A percentile compares a stretch with the other conserved stretches of the same genome.
These are phyloP conservation scores for Tardiomyces blankii DNA, from an alignment of 1,139 yeast genomes.

Conservation along the genomic window DNA sequence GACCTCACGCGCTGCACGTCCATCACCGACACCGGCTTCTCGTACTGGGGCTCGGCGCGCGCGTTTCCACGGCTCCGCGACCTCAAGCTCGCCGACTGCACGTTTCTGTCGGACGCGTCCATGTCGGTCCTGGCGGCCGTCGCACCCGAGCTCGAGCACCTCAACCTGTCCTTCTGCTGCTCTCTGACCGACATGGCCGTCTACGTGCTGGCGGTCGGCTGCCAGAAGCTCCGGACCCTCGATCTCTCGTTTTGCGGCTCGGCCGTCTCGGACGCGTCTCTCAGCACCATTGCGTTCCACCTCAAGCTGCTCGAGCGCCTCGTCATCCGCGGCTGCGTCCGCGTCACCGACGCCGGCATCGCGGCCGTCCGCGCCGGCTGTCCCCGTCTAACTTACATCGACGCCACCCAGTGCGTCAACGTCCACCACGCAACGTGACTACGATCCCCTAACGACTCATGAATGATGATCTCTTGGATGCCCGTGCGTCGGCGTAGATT, in stretches of 20 bases:
- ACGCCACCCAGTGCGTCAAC: constrained; percentile 60
- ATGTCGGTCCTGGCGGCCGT: constrained; percentile 51
- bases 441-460: no score
- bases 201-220: constrained; percentile 54
- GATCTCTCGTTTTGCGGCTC: constrained; percentile 69
- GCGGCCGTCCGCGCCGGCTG: constrained; percentile 48
- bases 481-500: not conserved
- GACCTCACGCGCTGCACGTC: constrained; percentile 68
- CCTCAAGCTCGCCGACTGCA: constrained; percentile 57
- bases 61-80: constrained; percentile 42
- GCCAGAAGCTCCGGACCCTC: constrained; percentile 41
- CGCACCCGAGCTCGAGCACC: constrained; percentile 43
- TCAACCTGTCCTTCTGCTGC: constrained; percentile 65
- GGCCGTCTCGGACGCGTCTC: constrained; percentile 64
- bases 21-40: constrained; percentile 63
- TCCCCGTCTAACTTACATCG: constrained; percentile 40
- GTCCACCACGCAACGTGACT: constrained; percentile 19
- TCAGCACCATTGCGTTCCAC: constrained; percentile 51
- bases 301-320: constrained; percentile 38
- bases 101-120: constrained; percentile 57
- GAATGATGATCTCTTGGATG: not conserved
- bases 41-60: constrained; percentile 36
- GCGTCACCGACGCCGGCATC: constrained; percentile 67
- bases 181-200: constrained; percentile 59
- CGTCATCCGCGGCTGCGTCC: constrained; percentile 53